Evolutionary conservation across 306 rosid genomes (phyloP), one percentile per base, ranked within the genome.

Genomic region (Trifolium fragiferum): DNA sequence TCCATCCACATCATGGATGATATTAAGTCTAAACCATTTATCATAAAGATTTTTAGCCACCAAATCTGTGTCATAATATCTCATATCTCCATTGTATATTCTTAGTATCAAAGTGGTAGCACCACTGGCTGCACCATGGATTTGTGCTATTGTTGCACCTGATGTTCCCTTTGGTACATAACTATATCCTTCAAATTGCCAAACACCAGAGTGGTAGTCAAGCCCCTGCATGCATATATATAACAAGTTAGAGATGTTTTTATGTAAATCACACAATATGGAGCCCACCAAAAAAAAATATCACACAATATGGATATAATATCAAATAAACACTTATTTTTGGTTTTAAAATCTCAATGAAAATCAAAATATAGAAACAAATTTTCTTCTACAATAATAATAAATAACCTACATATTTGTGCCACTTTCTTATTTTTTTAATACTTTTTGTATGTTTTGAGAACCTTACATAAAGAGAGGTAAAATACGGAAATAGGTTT

Each of bases 161-260:
- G 85, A 87, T 58, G 87, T 87, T 47, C 82, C 83, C 32, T 80
- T 70, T 60, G 88, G 90, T 5, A 82, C 85, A 74, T 37, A 87
- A 1, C 73, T 80, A 70, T 82, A 70, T 0, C 90, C 90, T 82
- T 87, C 90, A 78, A 84, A 84, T 80, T 87, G 88, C 85, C 90
- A 84, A 1, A 84, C 74, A 30, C 88, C 86, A 4, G 78, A 79
- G 20, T 80, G 38, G 66, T 82, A 82, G 78, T 87, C 85, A 25
- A 35, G 59, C 10, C 88, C 90, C 87, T 82, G 13, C 25, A 58
- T 82, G 13, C 25, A 58, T 19, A 18, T 41, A 61, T 44, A 6
- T 20, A 25, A 9, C 60, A 54, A 54, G 11, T 59, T 43, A 12
- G 3, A 2, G 10, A 57, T 59, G 43, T 41, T 68, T 53, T 21